Evolutionary conservation across 805 yeast genomes (phyloP), one percentile per base, ranked within the genome.

Genomic region (Yarrowia sp.): DNA sequence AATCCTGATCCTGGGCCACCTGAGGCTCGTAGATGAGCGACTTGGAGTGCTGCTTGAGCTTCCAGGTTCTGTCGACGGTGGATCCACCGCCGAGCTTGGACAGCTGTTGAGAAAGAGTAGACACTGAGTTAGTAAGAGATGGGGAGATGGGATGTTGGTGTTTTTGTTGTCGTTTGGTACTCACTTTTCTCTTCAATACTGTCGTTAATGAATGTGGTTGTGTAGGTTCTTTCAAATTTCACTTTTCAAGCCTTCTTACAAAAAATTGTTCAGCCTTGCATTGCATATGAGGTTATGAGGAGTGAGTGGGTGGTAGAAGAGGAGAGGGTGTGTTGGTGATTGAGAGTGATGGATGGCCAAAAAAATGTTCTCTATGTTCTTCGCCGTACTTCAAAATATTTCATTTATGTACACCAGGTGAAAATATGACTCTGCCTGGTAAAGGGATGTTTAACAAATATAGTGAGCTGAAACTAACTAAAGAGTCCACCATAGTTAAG

Each of bases 1-100:
- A 93, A 77, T 95, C 99, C 80, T 95, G 98, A 43, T 93, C 85
- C n/a, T 96, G 91, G 16, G 99, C 99, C 70, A 87, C 87, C 74
- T 89, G 87, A 10, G 97, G 84, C 52, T 91, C 96, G 77, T 89
- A 93, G 36, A 95, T 84, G 72, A 95, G 85, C 59, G 99, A 95
- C 48, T 91, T 88, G 46, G 97, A 87, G 76, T 95, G 99, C 69
- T 92, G 81, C 78, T 89, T 90, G 71, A 92, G 91, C 77, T 98
- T 84, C 73, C 86, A 84, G 78, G 92, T 92, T 77, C 98, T 86
- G 77, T 94, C 98, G 67, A 90, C 66, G 50, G 69, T 66, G 16
- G 66, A 55, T 16, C 52, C 64, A 35, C 67, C 66, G 42, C 64
- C 66, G 26, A 66, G 32, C 26, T 66, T 40, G 53, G 50, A 45